These are phyloP conservation scores for Neocucurbitaria cava DNA, from an alignment of 2,329 filamentous ascomycete genomes.

Conservation along the genomic window DNA sequence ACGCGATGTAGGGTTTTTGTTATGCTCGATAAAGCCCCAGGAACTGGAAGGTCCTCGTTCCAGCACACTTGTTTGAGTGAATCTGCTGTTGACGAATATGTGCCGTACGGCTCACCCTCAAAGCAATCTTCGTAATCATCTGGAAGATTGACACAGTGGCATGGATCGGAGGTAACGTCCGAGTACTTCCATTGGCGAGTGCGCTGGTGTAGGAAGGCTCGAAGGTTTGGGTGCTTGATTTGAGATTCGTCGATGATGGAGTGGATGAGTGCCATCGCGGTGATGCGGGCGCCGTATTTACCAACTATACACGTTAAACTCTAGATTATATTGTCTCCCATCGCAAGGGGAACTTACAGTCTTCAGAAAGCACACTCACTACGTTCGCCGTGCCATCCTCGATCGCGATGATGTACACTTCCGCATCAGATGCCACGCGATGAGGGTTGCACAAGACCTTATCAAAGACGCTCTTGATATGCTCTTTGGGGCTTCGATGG, in stretches of 20 bases:
- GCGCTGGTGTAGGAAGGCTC: constrained; percentile 40
- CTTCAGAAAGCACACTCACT: constrained; percentile 64
- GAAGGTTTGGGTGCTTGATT: constrained; percentile 31
- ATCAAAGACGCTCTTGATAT: constrained; percentile 73
- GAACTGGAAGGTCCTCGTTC: constrained; percentile 13
- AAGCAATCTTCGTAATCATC: constrained; percentile 14
- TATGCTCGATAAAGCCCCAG: constrained; percentile 3
- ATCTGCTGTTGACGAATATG: background rate
- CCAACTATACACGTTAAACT: constrained; percentile 29
- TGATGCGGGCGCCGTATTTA: constrained; percentile 30
- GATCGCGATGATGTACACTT: constrained; percentile 74
- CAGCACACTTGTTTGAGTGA: constrained; percentile 16
- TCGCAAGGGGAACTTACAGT: constrained; percentile 58
- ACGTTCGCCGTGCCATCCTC: constrained; percentile 69
- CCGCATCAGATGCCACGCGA: constrained; percentile 58
- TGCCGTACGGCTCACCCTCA: background rate
- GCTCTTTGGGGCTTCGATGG: constrained; percentile 64
- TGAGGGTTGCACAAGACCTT: constrained; percentile 60
- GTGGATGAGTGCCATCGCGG: constrained; percentile 43
- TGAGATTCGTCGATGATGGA: constrained; percentile 26
- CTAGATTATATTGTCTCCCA: no score
- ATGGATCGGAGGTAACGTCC: constrained; percentile 16
- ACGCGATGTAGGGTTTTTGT: constrained; percentile 17
- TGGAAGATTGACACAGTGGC: constrained; percentile 35
- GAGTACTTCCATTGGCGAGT: constrained; percentile 43